Evolutionary conservation across 1,139 yeast species (phyloP), one percentile per base, ranked within the genome.

Genomic region (Debaryomyces nepalensis): DNA sequence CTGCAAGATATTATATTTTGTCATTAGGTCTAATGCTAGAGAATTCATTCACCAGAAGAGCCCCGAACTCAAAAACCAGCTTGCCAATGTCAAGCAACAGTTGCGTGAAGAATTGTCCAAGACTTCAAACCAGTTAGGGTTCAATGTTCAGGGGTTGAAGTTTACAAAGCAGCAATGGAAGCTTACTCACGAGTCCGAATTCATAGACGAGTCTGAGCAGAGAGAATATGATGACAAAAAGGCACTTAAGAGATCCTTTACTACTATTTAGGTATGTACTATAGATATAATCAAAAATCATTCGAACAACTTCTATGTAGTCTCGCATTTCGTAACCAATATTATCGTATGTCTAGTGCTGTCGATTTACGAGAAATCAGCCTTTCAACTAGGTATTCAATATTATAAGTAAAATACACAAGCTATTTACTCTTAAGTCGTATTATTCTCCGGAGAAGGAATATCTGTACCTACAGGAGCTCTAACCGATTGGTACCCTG

Each of bases 111-210:
- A 81, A 38, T 70, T 93, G 45, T 66, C 69, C 37, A 54, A 60
- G 4, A 81, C 81, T 15, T 72, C 79, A 20, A 71, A 75, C 42
- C 82, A 79, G 46, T 72, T 93, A 43, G 98, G 97, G n/a, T 84
- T 79, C 68, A 95, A 95, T 57, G 73, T 89, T 23, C 93, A 88
- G 46, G 98, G 97, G 2, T 71, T 93, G 61, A 79, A 77, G 54
- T 86, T 80, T 54, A 66, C 87, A 47, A 83, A 81, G 57, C 79
- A 77, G 37, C 91, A 87, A 62, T 91, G 97, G 97, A 79, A 81
- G 44, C 65, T 83, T 54, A 75, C 74, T 38, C 98, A 91, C 59
- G 81, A 79, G 49, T 73, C 79, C 31, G 89, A 84, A 59, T 91
- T 84, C 58, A 77, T 79, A 40, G 96, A 87, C 52, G 90, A 82